A percentile compares a stretch with the other conserved stretches of the same genome.
These are phyloP conservation scores for Nakazawaea ernobii DNA, from an alignment of 805 yeast genomes.

Conservation along the genomic window DNA sequence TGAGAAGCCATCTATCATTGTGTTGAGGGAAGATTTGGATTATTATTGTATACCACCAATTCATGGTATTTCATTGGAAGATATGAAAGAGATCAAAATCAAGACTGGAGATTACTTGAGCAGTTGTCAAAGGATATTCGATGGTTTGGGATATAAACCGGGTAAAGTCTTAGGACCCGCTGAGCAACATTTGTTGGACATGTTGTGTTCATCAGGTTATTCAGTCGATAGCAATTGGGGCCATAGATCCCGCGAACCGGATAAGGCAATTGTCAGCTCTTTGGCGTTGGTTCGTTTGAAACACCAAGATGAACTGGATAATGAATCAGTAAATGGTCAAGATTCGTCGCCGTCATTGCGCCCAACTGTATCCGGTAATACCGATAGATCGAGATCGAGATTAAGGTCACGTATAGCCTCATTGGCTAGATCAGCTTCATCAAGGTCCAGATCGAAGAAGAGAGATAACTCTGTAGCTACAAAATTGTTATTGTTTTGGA, in stretches of 20 bases:
- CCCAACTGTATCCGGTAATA: conserved; percentile 22
- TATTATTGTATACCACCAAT: conserved; percentile 83
- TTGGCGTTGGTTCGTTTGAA: conserved; percentile 64
- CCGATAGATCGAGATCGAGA: conserved; percentile 25
- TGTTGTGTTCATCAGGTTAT: conserved; percentile 91
- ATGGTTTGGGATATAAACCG: conserved; percentile 65
- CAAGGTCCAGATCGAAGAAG: conserved; percentile 39
- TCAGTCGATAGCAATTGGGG: conserved; percentile 72
- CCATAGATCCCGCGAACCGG: conserved; percentile 79
- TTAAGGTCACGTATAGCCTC: conserved; percentile 54
- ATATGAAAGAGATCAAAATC: conserved; percentile 63
- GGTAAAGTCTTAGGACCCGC: conserved; percentile 72
- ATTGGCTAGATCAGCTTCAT: conserved; percentile 56
- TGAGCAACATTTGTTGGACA: conserved; percentile 88
- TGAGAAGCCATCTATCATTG: conserved; percentile 85
- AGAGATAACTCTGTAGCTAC: conserved; percentile 32
- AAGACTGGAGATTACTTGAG: conserved; percentile 67
- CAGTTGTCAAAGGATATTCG: conserved; percentile 56
- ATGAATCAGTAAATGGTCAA: conserved; percentile 10
- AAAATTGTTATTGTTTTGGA: conserved; percentile 86
- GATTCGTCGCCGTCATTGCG: conserved; percentile 9
- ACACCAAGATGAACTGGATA: conserved; percentile 21
- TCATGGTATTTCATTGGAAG: conserved; percentile 46
- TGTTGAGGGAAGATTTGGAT: conserved; percentile 89
- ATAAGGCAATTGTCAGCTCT: conserved; percentile 81